phyloP scores from a whole-genome alignment of 164 flowering plant species.

The Malania oleifera region DNA sequence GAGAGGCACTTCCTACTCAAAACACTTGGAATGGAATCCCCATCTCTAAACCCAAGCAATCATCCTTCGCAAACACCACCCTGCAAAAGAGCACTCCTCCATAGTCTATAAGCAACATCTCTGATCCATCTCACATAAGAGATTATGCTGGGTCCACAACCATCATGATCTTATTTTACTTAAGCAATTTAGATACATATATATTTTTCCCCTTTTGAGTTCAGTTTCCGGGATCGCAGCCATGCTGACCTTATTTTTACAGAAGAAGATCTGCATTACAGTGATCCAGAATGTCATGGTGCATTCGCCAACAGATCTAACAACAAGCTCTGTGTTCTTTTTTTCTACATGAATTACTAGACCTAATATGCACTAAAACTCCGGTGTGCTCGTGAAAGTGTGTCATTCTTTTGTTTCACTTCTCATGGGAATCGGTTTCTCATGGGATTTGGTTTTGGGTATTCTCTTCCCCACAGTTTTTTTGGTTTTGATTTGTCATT shows the following conservation, averaged over 20 bases:
- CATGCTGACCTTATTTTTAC: slow-evolving; percentile 43
- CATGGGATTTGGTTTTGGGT: slow-evolving; percentile 31
- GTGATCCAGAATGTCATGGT: slow-evolving; percentile 37
- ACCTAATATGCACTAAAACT: slow-evolving; percentile 16
- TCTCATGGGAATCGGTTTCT: slow-evolving; percentile 13
- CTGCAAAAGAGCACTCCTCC: slow-evolving; percentile 88
- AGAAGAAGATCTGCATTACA: slow-evolving; percentile 41
- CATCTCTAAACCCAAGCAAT: slow-evolving; percentile 32
- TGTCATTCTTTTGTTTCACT: slow-evolving; percentile 46
- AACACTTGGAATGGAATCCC: slow-evolving; percentile 72
- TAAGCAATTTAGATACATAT: slow-evolving; percentile 3
- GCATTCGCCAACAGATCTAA: slow-evolving; percentile 31
- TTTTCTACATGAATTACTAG: slow-evolving; percentile 12
- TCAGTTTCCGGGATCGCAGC: slow-evolving; percentile 32
- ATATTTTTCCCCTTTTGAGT: slow-evolving; percentile 10
- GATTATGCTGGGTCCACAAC: slow-evolving; percentile 7
- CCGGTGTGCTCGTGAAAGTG: slow-evolving; percentile 30
- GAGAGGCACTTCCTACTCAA: slow-evolving; percentile 76
- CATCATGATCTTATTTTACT: slow-evolving; percentile 7
- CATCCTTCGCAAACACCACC: slow-evolving; percentile 55
- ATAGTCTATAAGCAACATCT: slow-evolving; percentile 51
- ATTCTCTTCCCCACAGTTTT: slow-evolving; percentile 28
- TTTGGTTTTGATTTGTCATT: slow-evolving; percentile 33
- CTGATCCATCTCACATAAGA: slow-evolving; percentile 15
- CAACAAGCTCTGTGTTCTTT: slow-evolving; percentile 17